Conservation (phyloP, 176 grass and related monocot genomes). For the Leersia perrieri region DNA sequence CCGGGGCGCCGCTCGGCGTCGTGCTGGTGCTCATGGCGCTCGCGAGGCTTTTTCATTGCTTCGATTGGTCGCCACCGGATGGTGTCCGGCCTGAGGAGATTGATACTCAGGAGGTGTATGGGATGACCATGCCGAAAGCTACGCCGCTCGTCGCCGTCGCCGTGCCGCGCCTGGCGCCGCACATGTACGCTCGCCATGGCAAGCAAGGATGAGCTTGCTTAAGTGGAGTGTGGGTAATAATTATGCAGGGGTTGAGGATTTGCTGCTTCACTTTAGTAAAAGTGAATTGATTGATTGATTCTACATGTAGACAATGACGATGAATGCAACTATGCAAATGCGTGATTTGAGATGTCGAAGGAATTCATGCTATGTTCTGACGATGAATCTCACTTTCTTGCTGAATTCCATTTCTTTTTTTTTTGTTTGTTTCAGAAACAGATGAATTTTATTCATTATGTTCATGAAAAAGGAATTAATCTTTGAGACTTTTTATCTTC, state of each 20-base stretch:
- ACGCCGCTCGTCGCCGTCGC: constrained; percentile 65
- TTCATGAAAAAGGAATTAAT: too few relatives aligned
- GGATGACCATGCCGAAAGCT: constrained; percentile 86
- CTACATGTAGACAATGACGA: not conserved
- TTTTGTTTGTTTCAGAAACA: too few relatives aligned
- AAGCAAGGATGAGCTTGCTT: not conserved
- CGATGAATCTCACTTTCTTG: not conserved
- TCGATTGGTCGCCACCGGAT: constrained; percentile 72
- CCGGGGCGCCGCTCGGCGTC: constrained; percentile 67
- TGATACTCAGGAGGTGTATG: constrained; percentile 63
- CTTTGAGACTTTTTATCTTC: not conserved
- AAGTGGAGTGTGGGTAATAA: not conserved
- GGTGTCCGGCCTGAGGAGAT: constrained; percentile 65
- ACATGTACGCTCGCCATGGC: constrained; percentile 46
- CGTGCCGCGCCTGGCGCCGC: constrained; percentile 51
- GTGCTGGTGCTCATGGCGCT: constrained; percentile 80
- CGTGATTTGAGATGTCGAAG: not conserved
- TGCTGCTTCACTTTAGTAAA: not conserved
- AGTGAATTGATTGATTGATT: not conserved
- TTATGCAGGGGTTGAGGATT: not conserved
- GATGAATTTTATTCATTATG: not conserved
- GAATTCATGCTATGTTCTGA: not conserved
- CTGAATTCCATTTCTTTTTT: not conserved
- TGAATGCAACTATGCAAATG: not conserved
- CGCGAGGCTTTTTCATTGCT: constrained; percentile 92